Evolutionary conservation across 768 basidiomycete genomes (phyloP).

Genomic region (Galerina marginata): DNA sequence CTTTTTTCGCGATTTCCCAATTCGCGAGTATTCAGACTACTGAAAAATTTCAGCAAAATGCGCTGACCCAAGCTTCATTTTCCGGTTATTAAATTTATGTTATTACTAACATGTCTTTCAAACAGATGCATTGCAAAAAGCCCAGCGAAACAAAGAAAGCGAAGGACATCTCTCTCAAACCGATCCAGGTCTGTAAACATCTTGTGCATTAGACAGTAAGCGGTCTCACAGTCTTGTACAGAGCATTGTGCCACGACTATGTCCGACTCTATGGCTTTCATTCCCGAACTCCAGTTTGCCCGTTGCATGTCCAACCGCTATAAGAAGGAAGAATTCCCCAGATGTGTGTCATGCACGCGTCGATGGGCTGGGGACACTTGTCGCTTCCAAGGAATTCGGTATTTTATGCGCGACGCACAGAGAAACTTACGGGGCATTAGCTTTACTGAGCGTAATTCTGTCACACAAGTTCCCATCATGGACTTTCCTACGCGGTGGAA

Average conservation of each 20-base stretch:
- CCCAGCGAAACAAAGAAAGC: constrained; percentile 3
- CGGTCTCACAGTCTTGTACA: neutral
- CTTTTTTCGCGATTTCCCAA: neutral
- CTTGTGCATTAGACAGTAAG: neutral
- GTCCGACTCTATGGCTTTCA: constrained; percentile 28
- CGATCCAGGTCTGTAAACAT: neutral
- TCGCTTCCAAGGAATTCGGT: constrained; percentile 85
- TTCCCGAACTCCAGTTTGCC: constrained; percentile 76
- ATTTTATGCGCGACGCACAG: constrained; percentile 68
- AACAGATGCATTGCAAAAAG: constrained; percentile 20
- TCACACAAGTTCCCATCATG: constrained; percentile 63
- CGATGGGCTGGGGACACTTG: constrained; percentile 90
- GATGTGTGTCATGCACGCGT: constrained; percentile 83
- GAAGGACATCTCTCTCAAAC: neutral
- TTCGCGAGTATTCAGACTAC: neutral
- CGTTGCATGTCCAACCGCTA: constrained; percentile 88
- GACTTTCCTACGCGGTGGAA: constrained; percentile 75
- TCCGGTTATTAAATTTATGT: neutral
- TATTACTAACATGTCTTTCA: neutral
- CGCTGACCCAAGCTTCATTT: neutral
- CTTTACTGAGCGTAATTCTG: constrained; percentile 65
- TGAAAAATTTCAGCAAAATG: too few species aligned
- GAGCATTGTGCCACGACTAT: neutral
- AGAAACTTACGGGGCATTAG: constrained; percentile 67
- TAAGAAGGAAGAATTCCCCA: constrained; percentile 72